Percentiles rank a stretch among this genome's conserved stretches.
phyloP scores from a whole-genome alignment of 1,139 yeast genomes.

The Eremothecium gossypii region DNA sequence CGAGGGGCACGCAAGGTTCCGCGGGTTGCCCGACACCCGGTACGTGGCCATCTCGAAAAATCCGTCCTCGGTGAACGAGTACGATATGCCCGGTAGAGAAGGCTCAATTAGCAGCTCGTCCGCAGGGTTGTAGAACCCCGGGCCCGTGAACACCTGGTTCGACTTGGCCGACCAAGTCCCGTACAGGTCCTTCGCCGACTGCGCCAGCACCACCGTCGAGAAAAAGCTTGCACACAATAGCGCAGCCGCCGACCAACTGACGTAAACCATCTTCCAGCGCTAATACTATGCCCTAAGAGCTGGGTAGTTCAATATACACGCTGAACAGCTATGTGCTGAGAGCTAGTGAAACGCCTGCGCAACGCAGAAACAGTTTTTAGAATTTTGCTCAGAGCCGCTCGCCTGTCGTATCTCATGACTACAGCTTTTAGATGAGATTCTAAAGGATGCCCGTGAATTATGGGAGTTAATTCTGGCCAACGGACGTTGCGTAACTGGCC shows the following conservation, averaged over 20 bases:
- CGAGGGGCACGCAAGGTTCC: conserved; percentile 68
- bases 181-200: conserved; percentile 30
- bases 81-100: conserved; percentile 86
- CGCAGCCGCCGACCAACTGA: neutral
- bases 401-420: too few relatives aligned
- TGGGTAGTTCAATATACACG: too few relatives aligned
- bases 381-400: too few relatives aligned
- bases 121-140: conserved; percentile 92
- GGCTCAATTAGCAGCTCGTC: conserved; percentile 93
- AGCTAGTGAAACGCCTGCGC: too few relatives aligned
- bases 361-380: too few relatives aligned
- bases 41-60: conserved; percentile 83
- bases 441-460: too few relatives aligned
- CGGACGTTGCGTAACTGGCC: too few relatives aligned
- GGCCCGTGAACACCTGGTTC: conserved; percentile 91
- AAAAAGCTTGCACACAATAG: neutral
- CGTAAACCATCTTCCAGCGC: neutral
- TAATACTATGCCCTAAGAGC: too few relatives aligned
- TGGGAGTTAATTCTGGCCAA: too few relatives aligned
- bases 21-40: conserved; percentile 62
- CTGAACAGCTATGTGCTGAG: too few relatives aligned
- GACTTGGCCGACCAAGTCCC: conserved; percentile 98
- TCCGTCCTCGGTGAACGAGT: conserved; percentile 88
- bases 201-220: neutral
- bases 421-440: too few relatives aligned